Percentiles rank a stretch among this genome's conserved stretches.
Conservation (phyloP, 2,329 filamentous ascomycete genomes). For the Catunica adiposa region DNA sequence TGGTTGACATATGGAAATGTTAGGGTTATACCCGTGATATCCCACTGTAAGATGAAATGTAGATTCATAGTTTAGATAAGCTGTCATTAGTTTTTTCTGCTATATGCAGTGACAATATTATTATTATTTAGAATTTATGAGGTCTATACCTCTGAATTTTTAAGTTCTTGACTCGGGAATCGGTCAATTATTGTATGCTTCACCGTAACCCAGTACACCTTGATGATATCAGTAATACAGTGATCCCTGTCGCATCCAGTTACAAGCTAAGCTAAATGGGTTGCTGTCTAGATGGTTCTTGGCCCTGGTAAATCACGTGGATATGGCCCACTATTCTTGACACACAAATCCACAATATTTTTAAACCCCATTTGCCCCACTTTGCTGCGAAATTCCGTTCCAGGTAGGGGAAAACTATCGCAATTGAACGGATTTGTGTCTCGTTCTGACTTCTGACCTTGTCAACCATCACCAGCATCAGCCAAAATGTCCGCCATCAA, state of each 20-base stretch:
- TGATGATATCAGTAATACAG: too few species aligned
- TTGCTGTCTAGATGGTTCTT: too few species aligned
- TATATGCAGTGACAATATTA: too few species aligned
- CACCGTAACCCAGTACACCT: neutral
- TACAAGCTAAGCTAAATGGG: neutral
- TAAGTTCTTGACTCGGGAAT: too few species aligned
- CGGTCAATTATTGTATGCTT: neutral
- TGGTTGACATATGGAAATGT: too few species aligned
- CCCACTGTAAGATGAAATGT: too few species aligned
- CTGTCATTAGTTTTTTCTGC: too few species aligned
- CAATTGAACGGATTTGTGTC: neutral
- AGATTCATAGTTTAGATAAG: too few species aligned
- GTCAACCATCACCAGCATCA: slow-evolving; percentile 22
- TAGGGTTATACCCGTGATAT: neutral
- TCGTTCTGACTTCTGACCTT: neutral
- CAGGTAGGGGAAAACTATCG: neutral
- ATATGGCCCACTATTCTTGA: neutral
- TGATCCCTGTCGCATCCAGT: neutral
- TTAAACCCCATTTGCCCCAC: slow-evolving; percentile 4
- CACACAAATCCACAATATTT: neutral
- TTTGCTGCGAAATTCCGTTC: neutral
- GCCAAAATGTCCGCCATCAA: slow-evolving; percentile 65
- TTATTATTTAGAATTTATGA: too few species aligned
- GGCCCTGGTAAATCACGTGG: slow-evolving; percentile 3
- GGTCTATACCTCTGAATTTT: too few species aligned